These are phyloP conservation scores for Beauveria pseudobassiana DNA, from an alignment of 2,329 filamentous ascomycete genomes.

Conservation along the genomic window DNA sequence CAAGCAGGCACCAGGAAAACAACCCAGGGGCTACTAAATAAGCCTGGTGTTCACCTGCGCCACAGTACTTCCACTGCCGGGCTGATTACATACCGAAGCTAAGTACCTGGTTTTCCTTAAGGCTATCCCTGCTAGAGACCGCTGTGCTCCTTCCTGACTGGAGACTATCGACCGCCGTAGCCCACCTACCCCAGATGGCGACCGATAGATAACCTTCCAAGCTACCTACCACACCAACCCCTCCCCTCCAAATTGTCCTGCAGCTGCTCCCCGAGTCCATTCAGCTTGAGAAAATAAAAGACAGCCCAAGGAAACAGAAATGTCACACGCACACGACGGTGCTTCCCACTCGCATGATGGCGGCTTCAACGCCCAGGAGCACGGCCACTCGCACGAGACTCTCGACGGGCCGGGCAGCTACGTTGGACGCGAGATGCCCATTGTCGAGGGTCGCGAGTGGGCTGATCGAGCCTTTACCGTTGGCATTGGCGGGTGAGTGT, in stretches of 20 bases:
- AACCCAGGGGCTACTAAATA: no score
- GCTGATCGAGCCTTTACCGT: constrained; percentile 85
- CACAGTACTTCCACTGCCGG: no score
- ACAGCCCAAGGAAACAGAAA: background rate
- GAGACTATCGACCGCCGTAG: no score
- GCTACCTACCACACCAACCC: background rate
- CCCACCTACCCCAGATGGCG: no score
- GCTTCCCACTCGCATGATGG: constrained; percentile 52
- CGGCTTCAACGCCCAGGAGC: constrained; percentile 54
- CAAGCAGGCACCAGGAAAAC: no score
- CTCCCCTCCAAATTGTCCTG: background rate
- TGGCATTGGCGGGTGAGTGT: constrained; percentile 86
- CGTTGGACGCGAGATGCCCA: constrained; percentile 84
- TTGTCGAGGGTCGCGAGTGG: constrained; percentile 84
- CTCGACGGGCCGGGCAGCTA: constrained; percentile 90
- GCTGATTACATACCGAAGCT: no score
- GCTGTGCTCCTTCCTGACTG: no score
- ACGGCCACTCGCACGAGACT: constrained; percentile 94
- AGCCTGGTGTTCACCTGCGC: no score
- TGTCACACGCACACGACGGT: constrained; percentile 44
- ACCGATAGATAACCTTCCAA: background rate
- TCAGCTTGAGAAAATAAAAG: background rate
- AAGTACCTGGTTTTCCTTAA: no score
- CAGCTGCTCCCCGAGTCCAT: background rate
- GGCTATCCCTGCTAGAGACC: no score